Evolutionary conservation across 1,284 basidiomycete species (phyloP).

Genomic region (Earliella scabrosa): DNA sequence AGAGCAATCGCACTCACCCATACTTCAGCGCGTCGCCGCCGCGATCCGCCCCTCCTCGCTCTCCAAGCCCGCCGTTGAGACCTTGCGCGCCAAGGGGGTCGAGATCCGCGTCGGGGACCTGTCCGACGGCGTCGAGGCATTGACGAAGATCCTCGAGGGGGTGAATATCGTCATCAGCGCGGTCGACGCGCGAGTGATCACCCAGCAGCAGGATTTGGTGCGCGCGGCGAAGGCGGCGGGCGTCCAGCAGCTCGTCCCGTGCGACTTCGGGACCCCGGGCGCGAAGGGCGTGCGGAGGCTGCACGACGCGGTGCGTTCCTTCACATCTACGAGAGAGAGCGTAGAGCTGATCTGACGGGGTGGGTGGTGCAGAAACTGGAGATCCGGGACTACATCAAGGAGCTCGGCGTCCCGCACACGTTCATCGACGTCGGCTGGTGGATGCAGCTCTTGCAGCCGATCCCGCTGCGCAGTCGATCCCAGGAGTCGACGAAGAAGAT

Average conservation of each 20-base stretch:
- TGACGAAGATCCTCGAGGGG: slow-evolving; percentile 15
- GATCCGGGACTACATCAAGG: slow-evolving; percentile 21
- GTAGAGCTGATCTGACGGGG: background rate
- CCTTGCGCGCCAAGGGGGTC: slow-evolving; percentile 4
- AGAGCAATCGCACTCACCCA: too few relatives aligned
- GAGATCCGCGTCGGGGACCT: slow-evolving; percentile 20
- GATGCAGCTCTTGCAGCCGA: slow-evolving; percentile 29
- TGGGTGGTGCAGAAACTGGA: slow-evolving; percentile 25
- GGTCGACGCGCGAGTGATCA: background rate
- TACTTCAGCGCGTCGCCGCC: slow-evolving; percentile 14
- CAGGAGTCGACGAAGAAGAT: background rate
- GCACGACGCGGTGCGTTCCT: slow-evolving; percentile 19
- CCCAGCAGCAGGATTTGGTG: slow-evolving; percentile 16
- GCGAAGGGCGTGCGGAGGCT: slow-evolving; percentile 14
- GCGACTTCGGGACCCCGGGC: slow-evolving; percentile 24
- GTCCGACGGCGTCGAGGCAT: slow-evolving; percentile 3
- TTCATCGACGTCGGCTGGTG: slow-evolving; percentile 34
- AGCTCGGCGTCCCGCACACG: slow-evolving; percentile 25
- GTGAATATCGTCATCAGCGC: slow-evolving; percentile 20
- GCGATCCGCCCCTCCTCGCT: slow-evolving; percentile 12
- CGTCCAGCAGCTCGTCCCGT: slow-evolving; percentile 22
- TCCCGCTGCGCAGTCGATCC: background rate
- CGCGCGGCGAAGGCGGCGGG: slow-evolving; percentile 10
- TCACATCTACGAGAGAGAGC: too few relatives aligned
- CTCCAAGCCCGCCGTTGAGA: slow-evolving; percentile 7